Conservation (phyloP, 1,284 basidiomycete genomes). For the Volvariella volvacea region DNA sequence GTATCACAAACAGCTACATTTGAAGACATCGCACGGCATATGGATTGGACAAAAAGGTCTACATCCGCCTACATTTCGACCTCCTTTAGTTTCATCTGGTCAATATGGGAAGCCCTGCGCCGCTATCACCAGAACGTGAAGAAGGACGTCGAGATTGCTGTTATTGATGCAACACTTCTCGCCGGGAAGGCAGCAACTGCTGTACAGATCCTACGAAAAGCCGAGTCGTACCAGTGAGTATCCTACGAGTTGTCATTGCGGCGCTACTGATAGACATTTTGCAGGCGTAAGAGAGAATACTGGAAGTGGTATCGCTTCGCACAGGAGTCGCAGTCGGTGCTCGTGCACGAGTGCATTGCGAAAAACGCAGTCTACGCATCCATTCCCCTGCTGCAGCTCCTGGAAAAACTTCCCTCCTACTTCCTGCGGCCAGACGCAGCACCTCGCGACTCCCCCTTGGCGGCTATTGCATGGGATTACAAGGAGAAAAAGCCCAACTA, state of each 20-base stretch:
- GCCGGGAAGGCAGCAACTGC: constrained; percentile 54
- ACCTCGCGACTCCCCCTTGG: constrained; percentile 28
- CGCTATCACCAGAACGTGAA: constrained; percentile 63
- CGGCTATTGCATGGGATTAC: constrained; percentile 53
- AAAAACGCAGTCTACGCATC: constrained; percentile 58
- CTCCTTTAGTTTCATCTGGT: constrained; percentile 74
- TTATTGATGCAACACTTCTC: constrained; percentile 62
- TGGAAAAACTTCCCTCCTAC: constrained; percentile 64
- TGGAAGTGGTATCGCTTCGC: constrained; percentile 73
- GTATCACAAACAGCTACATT: constrained; percentile 31
- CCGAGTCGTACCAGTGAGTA: constrained; percentile 47
- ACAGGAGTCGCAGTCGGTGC: constrained; percentile 66
- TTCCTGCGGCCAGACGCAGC: constrained; percentile 39
- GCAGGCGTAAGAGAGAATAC: constrained; percentile 54
- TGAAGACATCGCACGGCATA: constrained; percentile 55
- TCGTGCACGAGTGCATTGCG: constrained; percentile 63
- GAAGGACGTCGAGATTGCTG: constrained; percentile 67
- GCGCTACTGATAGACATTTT: constrained; percentile 7
- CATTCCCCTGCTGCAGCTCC: constrained; percentile 54
- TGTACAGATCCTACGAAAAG: constrained; percentile 50
- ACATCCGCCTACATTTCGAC: constrained; percentile 64
- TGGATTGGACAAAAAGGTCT: constrained; percentile 69
- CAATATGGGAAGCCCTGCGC: constrained; percentile 72
- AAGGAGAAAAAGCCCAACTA: constrained; percentile 52
- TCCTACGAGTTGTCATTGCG: constrained; percentile 3